Evolutionary conservation across 192 early-diverging fungal species (phyloP).

Genomic region (Backusella psychrophila): DNA sequence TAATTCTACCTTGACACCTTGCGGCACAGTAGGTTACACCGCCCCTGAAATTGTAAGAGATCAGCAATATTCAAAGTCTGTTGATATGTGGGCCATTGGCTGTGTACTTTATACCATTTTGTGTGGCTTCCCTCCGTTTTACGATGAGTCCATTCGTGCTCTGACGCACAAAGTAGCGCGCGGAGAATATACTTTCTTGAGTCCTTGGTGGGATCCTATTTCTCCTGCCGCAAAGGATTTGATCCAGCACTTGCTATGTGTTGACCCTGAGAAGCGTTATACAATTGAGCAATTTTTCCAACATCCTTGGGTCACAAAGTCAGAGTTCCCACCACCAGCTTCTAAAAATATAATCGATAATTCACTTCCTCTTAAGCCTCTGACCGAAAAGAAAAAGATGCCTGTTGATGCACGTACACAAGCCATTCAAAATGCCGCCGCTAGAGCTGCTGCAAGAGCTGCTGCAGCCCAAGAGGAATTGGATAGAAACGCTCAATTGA

Average conservation of each 20-base stretch:
- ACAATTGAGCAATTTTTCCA: constrained; percentile 80
- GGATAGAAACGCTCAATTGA: neutral
- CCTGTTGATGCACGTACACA: neutral
- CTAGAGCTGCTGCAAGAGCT: neutral
- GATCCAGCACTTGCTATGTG: constrained; percentile 61
- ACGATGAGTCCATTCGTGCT: constrained; percentile 75
- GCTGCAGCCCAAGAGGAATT: neutral
- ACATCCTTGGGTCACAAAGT: constrained; percentile 67
- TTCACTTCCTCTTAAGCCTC: neutral
- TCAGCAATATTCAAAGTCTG: constrained; percentile 75
- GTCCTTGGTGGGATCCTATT: constrained; percentile 92
- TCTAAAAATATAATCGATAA: neutral
- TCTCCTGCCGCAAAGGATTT: constrained; percentile 72
- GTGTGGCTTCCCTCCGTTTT: constrained; percentile 81
- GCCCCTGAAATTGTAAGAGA: constrained; percentile 90
- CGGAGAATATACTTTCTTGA: constrained; percentile 83
- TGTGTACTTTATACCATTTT: constrained; percentile 84
- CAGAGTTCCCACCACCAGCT: neutral
- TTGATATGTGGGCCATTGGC: constrained; percentile 87
- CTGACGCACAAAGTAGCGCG: constrained; percentile 84
- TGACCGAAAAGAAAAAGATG: neutral
- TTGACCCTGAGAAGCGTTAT: constrained; percentile 69
- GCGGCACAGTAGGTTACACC: constrained; percentile 90
- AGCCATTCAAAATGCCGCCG: constrained; percentile 20
- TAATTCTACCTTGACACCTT: constrained; percentile 83